Evolutionary conservation across 495 filamentous ascomycete genomes (phyloP).

Genomic region (Xeromyces bisporus): DNA sequence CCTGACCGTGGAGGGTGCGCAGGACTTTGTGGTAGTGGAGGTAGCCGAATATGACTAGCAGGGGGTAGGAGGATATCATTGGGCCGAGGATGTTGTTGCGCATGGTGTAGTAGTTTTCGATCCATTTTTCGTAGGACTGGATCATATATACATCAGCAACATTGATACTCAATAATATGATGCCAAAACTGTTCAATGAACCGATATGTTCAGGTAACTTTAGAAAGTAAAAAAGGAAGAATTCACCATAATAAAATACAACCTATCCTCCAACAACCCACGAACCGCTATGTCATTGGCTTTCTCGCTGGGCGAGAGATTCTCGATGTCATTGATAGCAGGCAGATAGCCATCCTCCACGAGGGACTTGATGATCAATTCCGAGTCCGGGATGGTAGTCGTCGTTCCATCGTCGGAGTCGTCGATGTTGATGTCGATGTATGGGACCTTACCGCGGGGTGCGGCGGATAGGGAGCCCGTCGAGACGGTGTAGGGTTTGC

Average conservation of each 20-base stretch:
- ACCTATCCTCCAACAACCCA: constrained; percentile 42
- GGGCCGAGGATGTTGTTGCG: constrained; percentile 31
- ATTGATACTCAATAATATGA: neutral
- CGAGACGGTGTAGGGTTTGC: constrained; percentile 27
- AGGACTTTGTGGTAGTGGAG: constrained; percentile 28
- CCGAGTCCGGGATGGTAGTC: constrained; percentile 26
- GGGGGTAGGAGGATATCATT: constrained; percentile 32
- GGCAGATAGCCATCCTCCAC: constrained; percentile 20
- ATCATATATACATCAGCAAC: constrained; percentile 1
- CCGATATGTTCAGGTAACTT: no score
- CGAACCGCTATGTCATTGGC: constrained; percentile 33
- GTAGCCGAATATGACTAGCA: constrained; percentile 36
- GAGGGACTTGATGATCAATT: constrained; percentile 33
- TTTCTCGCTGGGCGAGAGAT: constrained; percentile 16
- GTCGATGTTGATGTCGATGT: constrained; percentile 15
- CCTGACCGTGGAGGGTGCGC: constrained; percentile 35
- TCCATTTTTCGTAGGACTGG: constrained; percentile 28
- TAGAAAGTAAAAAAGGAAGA: no score
- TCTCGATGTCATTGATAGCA: constrained; percentile 34
- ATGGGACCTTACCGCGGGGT: constrained; percentile 46
- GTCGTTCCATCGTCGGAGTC: constrained; percentile 4
- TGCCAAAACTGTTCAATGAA: no score
- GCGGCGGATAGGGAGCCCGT: constrained; percentile 24
- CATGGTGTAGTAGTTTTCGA: constrained; percentile 45
- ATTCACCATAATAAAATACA: constrained; percentile 36